phyloP scores from a whole-genome alignment of 768 basidiomycete genomes.

The Paxillus ammoniavirescens region DNA sequence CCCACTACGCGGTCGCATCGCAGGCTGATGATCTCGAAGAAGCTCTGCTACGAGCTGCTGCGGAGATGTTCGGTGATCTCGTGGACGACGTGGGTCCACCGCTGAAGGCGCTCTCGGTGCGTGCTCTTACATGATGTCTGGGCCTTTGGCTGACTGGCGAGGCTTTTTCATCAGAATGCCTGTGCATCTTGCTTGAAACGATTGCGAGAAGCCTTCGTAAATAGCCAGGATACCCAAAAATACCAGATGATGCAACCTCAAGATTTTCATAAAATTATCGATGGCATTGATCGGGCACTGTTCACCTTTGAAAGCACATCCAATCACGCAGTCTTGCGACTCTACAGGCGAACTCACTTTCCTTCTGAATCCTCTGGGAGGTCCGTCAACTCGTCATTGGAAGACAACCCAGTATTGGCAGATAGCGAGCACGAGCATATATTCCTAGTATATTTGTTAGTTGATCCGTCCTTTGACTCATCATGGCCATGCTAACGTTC shows the following conservation, averaged over 20 bases:
- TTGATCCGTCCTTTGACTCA: constrained; percentile 7
- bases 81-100: constrained; percentile 81
- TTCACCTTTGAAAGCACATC: constrained; percentile 79
- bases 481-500: constrained; percentile 7
- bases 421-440: constrained; percentile 75
- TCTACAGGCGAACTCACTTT: constrained; percentile 59
- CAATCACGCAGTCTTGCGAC: constrained; percentile 75
- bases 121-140: constrained; percentile 19
- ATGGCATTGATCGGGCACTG: constrained; percentile 66
- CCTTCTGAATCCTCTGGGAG: constrained; percentile 10
- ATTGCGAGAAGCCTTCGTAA: constrained; percentile 65
- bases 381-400: constrained; percentile 14
- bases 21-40: constrained; percentile 43
- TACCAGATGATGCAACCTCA: constrained; percentile 44
- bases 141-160: constrained; percentile 1
- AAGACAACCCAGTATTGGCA: constrained; percentile 37
- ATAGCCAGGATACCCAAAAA: constrained; percentile 30
- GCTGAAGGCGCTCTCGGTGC: constrained; percentile 67
- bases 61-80: constrained; percentile 73
- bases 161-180: constrained; percentile 42
- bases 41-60: constrained; percentile 47
- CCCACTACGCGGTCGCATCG: constrained; percentile 32
- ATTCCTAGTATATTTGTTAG: constrained; percentile 91
- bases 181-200: constrained; percentile 60
- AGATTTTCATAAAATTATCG: constrained; percentile 64